Evolutionary conservation across 1,139 yeast genomes (phyloP).

Genomic region (Nakaseomyces uthaithaninus): DNA sequence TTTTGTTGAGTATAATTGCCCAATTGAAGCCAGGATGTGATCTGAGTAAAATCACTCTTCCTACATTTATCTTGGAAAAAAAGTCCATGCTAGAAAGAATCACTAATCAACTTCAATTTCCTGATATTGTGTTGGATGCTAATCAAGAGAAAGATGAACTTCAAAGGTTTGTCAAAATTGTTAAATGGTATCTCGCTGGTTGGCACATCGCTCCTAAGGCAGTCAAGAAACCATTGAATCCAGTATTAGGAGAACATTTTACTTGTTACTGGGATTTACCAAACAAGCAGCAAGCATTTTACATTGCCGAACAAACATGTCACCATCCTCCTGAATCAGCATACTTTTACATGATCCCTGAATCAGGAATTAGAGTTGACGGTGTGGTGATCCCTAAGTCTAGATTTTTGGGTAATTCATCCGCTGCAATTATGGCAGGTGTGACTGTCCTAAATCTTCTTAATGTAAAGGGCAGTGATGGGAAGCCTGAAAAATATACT

Average conservation of each 20-base stretch:
- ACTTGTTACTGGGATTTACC: slow-evolving; percentile 88
- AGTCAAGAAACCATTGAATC: slow-evolving; percentile 92
- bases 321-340: slow-evolving; percentile 99
- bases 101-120: slow-evolving; percentile 81
- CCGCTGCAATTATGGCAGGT: slow-evolving; percentile 98
- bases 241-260: slow-evolving; percentile 85
- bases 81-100: slow-evolving; percentile 95
- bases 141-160: slow-evolving; percentile 49
- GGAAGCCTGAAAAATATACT: slow-evolving; percentile 55
- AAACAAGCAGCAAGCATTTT: slow-evolving; percentile 62
- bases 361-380: slow-evolving; percentile 71
- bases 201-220: slow-evolving; percentile 99
- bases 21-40: slow-evolving; percentile 93
- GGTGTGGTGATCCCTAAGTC: slow-evolving; percentile 85
- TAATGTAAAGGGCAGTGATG: slow-evolving; percentile 43
- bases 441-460: slow-evolving; percentile 63
- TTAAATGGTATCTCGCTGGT: slow-evolving; percentile 84
- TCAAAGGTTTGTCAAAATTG: slow-evolving; percentile 61
- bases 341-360: slow-evolving; percentile 81
- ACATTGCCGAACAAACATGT: slow-evolving; percentile 87
- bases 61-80: slow-evolving; percentile 89
- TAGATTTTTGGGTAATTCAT: slow-evolving; percentile 83
- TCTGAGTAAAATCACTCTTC: slow-evolving; percentile 79
- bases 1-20: slow-evolving; percentile 75
- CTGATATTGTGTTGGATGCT: slow-evolving; percentile 65